These are phyloP conservation scores for Apiospora kogelbergensis DNA, from an alignment of 2,329 filamentous ascomycete genomes.

Conservation along the genomic window DNA sequence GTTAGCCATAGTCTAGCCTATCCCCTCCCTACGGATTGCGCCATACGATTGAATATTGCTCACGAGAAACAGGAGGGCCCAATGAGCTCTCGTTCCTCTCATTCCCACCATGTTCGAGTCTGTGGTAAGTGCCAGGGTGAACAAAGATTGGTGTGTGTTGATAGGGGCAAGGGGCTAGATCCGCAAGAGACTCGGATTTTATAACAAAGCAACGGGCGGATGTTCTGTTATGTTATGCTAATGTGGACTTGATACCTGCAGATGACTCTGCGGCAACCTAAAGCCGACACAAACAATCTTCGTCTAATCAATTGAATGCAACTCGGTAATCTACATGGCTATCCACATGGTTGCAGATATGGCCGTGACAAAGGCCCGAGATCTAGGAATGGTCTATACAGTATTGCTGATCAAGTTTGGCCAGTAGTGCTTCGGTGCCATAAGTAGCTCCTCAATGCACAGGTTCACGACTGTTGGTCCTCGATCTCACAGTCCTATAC, in stretches of 20 bases:
- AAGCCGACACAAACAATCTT: background rate
- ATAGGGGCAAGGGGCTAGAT: background rate
- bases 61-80: background rate
- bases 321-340: background rate
- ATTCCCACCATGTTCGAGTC: background rate
- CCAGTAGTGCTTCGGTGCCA: background rate
- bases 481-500: background rate
- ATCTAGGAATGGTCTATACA: background rate
- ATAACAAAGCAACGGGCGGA: background rate
- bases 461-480: background rate
- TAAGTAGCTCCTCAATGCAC: background rate
- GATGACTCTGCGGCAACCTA: conserved; percentile 1
- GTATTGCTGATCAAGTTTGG: background rate
- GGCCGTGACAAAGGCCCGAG: background rate
- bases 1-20: conserved; percentile 17
- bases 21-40: background rate
- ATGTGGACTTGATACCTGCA: conserved; percentile 6
- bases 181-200: background rate
- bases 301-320: background rate
- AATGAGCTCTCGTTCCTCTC: background rate
- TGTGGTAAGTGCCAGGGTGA: no score
- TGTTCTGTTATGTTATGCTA: background rate
- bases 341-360: background rate
- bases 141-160: background rate
- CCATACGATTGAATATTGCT: background rate